These are phyloP conservation scores for Solanum tacnaense DNA, from an alignment of 257 asterid species.

Conservation along the genomic window DNA sequence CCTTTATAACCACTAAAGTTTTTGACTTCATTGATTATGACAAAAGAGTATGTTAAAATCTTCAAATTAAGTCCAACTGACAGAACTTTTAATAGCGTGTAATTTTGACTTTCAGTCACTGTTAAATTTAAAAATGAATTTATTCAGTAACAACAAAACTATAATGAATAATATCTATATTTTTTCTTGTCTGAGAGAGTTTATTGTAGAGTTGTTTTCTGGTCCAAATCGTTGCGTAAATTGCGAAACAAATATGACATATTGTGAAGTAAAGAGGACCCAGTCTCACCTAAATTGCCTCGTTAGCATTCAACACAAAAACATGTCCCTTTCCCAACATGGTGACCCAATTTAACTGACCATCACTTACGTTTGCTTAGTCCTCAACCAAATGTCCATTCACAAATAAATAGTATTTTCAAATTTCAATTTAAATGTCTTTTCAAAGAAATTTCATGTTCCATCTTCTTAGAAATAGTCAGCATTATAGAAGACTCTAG, in stretches of 20 bases:
- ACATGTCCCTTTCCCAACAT: not conserved
- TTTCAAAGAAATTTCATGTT: not conserved
- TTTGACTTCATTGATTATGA: not conserved
- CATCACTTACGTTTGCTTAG: not conserved
- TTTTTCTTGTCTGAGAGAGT: not conserved
- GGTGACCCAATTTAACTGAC: not conserved
- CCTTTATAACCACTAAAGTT: not conserved
- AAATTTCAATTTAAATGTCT: not conserved
- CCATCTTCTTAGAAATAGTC: not conserved
- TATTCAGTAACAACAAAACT: not conserved
- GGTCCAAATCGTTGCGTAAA: not conserved
- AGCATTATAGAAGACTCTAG: not conserved
- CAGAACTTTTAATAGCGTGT: not conserved
- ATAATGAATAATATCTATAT: not conserved
- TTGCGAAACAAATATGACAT: not conserved
- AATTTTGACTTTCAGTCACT: not conserved
- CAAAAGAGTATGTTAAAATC: not conserved
- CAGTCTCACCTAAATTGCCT: not conserved
- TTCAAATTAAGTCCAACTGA: not conserved
- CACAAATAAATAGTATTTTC: not conserved
- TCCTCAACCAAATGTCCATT: not conserved
- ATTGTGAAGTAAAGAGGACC: not conserved
- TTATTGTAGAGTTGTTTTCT: not conserved
- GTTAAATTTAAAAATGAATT: not conserved
- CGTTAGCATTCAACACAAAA: not conserved